These are phyloP conservation scores for Debaryomycetaceae sp. DNA, from an alignment of 1,139 yeast genomes.

Conservation along the genomic window DNA sequence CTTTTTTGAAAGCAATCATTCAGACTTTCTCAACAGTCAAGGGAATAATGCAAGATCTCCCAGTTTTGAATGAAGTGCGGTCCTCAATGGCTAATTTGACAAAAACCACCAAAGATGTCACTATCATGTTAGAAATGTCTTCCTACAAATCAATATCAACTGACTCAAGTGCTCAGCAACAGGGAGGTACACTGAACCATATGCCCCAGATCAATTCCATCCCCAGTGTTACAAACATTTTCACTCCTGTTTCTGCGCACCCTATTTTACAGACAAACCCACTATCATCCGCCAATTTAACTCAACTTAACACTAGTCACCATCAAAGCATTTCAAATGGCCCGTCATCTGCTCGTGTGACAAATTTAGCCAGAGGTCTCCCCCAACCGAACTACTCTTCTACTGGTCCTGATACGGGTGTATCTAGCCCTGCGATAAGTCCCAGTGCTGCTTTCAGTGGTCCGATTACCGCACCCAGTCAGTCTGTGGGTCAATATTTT, in stretches of 20 bases:
- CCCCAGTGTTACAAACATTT: conserved; percentile 33
- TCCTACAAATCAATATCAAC: conserved; percentile 38
- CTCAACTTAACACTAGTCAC: conserved; percentile 11
- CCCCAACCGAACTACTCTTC: conserved; percentile 3
- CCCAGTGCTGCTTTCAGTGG: conserved; percentile 9
- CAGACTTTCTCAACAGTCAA: conserved; percentile 82
- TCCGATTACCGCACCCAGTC: conserved; percentile 33
- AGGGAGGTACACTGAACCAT: conserved; percentile 9
- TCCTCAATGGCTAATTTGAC: conserved; percentile 79
- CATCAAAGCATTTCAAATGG: conserved; percentile 2
- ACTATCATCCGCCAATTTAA: conserved; percentile 18
- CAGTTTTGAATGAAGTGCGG: conserved; percentile 75
- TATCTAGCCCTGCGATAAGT: conserved; percentile 13
- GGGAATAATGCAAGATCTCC: conserved; percentile 75
- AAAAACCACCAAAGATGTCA: conserved; percentile 85
- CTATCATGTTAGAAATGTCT: conserved; percentile 66
- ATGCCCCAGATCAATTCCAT: conserved; percentile 28
- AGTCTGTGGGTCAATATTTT: conserved; percentile 34
- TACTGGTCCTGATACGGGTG: conserved; percentile 11
- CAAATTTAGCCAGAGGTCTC: neutral
- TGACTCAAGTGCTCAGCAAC: conserved; percentile 13
- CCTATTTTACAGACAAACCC: conserved; percentile 20
- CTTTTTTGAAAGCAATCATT: conserved; percentile 78
- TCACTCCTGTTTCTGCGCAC: conserved; percentile 32
- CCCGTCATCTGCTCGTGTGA: conserved; percentile 24